Conservation (phyloP, 2,329 filamentous ascomycete genomes). For the Clonostachys rosea region DNA sequence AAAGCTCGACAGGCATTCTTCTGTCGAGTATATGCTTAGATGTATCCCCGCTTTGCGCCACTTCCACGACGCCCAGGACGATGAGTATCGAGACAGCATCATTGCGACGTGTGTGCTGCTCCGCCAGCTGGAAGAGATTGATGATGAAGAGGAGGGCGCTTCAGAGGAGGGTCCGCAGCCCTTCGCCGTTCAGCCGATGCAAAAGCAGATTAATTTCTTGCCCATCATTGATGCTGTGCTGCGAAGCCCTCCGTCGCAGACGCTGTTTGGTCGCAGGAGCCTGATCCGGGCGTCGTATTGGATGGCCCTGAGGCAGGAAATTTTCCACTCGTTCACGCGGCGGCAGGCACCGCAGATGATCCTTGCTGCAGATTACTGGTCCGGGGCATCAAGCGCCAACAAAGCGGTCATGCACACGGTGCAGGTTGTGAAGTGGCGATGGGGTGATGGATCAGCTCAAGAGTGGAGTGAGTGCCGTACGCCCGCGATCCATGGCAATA, state of each 20-base stretch:
- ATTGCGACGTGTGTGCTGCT: conserved; percentile 33
- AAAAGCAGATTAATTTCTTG: conserved; percentile 27
- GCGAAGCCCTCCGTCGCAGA: conserved; percentile 25
- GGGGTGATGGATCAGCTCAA: conserved; percentile 20
- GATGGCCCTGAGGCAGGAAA: conserved; percentile 33
- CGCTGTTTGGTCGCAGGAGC: conserved; percentile 25
- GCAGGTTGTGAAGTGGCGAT: conserved; percentile 33
- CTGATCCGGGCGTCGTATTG: conserved; percentile 33
- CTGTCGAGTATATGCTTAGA: conserved; percentile 31
- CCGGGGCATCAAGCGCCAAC: conserved; percentile 27
- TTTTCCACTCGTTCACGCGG: conserved; percentile 32
- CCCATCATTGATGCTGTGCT: conserved; percentile 32
- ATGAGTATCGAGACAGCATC: conserved; percentile 31
- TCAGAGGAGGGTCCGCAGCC: not conserved
- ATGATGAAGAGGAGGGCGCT: conserved; percentile 21
- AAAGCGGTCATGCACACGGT: conserved; percentile 33
- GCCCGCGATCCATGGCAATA: conserved; percentile 4
- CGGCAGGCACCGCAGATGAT: conserved; percentile 28
- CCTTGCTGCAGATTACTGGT: conserved; percentile 23
- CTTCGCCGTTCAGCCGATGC: not conserved
- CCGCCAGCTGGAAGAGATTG: conserved; percentile 33
- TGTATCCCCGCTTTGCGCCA: conserved; percentile 31
- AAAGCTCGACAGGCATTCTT: conserved; percentile 25
- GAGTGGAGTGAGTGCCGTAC: conserved; percentile 27
- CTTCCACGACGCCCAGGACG: conserved; percentile 27